phyloP scores from a whole-genome alignment of 2,329 filamentous ascomycete species.

The Cladosporium sp. region DNA sequence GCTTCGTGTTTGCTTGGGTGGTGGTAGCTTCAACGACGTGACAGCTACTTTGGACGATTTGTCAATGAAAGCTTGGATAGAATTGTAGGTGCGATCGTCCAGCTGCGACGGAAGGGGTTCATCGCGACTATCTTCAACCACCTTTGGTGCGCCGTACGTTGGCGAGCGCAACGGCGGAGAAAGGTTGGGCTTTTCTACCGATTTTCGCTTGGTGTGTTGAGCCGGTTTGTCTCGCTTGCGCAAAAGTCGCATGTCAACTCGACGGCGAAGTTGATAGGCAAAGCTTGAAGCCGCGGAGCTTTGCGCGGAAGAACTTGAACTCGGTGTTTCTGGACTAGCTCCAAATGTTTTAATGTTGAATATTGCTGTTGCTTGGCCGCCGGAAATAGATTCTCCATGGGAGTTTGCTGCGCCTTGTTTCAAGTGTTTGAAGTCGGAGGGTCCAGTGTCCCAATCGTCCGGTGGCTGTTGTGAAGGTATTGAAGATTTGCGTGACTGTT shows the following conservation, averaged over 20 bases:
- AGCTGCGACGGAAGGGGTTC: not conserved
- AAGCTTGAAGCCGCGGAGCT: constrained; percentile 25
- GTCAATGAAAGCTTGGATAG: constrained; percentile 5
- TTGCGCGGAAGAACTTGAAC: constrained; percentile 14
- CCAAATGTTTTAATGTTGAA: not conserved
- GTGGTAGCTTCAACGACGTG: constrained; percentile 7
- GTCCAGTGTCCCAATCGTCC: not conserved
- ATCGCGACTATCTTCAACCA: constrained; percentile 24
- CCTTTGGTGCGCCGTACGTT: constrained; percentile 26
- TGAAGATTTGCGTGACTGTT: not conserved
- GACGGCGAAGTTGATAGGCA: constrained; percentile 21
- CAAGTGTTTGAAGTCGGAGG: not conserved
- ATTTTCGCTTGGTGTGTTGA: constrained; percentile 21
- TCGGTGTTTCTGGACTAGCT: constrained; percentile 14
- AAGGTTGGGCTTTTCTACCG: not conserved
- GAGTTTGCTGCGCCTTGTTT: not conserved
- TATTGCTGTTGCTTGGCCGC: not conserved
- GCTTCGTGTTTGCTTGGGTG: not conserved
- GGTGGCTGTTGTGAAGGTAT: not conserved
- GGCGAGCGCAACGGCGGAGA: constrained; percentile 16
- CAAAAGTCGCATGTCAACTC: constrained; percentile 23
- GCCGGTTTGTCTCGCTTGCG: constrained; percentile 27
- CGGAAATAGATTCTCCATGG: not conserved
- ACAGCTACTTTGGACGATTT: not conserved
- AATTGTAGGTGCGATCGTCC: not conserved